phyloP scores from a whole-genome alignment of 495 filamentous ascomycete species.

The Penicillium subrubescens region DNA sequence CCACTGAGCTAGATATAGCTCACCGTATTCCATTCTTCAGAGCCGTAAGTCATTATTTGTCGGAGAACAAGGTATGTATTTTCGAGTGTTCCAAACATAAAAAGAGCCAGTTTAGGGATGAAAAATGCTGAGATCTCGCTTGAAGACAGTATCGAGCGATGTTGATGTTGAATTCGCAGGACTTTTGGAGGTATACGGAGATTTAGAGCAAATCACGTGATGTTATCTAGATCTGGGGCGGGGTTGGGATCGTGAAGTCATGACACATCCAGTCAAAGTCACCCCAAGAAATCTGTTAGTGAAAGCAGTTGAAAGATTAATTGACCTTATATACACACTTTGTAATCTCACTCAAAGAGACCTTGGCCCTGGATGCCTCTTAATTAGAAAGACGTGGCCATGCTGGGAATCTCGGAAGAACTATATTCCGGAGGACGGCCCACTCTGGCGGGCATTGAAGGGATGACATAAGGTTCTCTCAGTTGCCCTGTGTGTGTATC shows the following conservation, averaged over 20 bases:
- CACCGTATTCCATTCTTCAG: not conserved
- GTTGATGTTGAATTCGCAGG: no score
- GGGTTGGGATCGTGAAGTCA: no score
- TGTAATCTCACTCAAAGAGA: not conserved
- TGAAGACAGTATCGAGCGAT: no score
- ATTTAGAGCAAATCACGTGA: no score
- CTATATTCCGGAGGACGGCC: not conserved
- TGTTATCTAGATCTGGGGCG: no score
- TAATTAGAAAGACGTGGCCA: not conserved
- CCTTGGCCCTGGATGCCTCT: not conserved
- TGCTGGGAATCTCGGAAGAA: not conserved
- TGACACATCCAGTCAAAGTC: not conserved
- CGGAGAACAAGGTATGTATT: no score
- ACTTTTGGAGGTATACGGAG: no score
- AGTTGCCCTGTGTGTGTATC: not conserved
- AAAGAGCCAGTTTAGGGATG: no score
- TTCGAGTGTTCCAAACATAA: no score
- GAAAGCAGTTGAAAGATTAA: not conserved
- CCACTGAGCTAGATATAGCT: no score
- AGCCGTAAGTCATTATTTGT: no score
- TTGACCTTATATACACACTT: not conserved
- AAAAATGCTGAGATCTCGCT: no score
- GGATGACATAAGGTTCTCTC: conserved; percentile 4
- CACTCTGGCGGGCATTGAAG: not conserved
- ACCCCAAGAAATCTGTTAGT: not conserved